phyloP scores from a whole-genome alignment of 202 grass and related monocot species.

The Brachypodium distachyon region DNA sequence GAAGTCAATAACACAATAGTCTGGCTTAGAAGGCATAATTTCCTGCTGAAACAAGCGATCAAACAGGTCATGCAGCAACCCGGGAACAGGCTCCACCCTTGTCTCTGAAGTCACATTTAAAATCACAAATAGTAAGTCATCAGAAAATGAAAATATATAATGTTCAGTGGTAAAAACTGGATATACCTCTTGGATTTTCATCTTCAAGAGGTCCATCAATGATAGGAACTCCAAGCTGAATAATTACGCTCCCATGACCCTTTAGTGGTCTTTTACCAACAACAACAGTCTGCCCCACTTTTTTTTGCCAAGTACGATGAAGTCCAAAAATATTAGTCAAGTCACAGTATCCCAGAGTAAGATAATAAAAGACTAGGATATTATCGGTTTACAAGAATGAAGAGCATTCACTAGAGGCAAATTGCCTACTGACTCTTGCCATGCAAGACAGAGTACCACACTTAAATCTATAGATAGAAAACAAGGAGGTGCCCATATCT shows the following conservation, averaged over 20 bases:
- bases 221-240: constrained; percentile 76
- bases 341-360: neutral
- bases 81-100: constrained; percentile 73
- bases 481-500: neutral
- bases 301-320: constrained; percentile 1
- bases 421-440: neutral
- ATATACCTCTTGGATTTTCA: constrained; percentile 63
- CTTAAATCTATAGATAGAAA: neutral
- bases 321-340: neutral
- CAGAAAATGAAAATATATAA: constrained; percentile 16
- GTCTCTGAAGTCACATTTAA: constrained; percentile 46
- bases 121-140: neutral
- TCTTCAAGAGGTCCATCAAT: constrained; percentile 61
- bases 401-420: neutral
- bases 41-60: constrained; percentile 53
- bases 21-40: constrained; percentile 67
- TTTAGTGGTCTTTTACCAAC: constrained; percentile 69
- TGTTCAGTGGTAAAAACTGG: neutral
- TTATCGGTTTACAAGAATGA: neutral
- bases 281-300: constrained; percentile 67
- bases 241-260: constrained; percentile 89
- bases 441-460: neutral
- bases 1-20: constrained; percentile 90
- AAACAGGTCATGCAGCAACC: constrained; percentile 57
- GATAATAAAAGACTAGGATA: neutral